Base-by-base conservation (phyloP, 768 basidiomycete species). In the Tylopilus plumbeoviolaceoides region DNA sequence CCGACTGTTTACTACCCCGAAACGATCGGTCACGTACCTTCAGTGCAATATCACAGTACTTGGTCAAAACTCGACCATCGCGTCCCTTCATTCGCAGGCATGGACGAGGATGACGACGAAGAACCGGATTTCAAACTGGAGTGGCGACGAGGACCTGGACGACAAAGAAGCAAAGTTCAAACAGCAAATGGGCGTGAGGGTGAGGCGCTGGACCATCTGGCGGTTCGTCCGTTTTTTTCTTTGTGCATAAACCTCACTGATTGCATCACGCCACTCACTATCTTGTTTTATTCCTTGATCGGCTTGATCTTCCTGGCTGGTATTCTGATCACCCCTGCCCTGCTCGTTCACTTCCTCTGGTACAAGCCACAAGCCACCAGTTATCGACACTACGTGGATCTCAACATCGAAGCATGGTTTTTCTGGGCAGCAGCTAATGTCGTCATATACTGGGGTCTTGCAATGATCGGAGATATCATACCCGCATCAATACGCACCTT, bases 391-490 rank as follows among this genome's bases (percentile, higher is more conserved):
- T 86, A 77, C 56, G 76, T 89, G 55, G 78, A 77, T 49, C 77
- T 83, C 56, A 90, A 85, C 64, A 66, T 86, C 42, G 75, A 85
- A 64, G 84, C 86, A 4, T 91, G 89, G 89, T 73, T 90, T 3
- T 88, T 87, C 68, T 91, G 89, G 87, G 82, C 80, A 7, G 89
- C 88, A 5, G 78, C 85, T 35, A 90, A 91, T 65, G 72, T 90
- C 47, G 72, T 87, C 53, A 76, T 89, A 47, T 89, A 87, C 3
- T 91, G 89, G 89, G 85, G 76, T 55, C 81, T 91, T 31, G 89
- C 85, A 18, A 72, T 88, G 70, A 70, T 85, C 54, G 72, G 89
- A 59, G 85, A 90, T 64, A 68, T 90, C 48, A 68, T 88, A 47
- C 88, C 89, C 11, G 71, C 76, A 40, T 44, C 84, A 47, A 59